Evolutionary conservation across 805 yeast genomes (phyloP), one percentile per base, ranked within the genome.

Genomic region (Myxozyma nipponensis): DNA sequence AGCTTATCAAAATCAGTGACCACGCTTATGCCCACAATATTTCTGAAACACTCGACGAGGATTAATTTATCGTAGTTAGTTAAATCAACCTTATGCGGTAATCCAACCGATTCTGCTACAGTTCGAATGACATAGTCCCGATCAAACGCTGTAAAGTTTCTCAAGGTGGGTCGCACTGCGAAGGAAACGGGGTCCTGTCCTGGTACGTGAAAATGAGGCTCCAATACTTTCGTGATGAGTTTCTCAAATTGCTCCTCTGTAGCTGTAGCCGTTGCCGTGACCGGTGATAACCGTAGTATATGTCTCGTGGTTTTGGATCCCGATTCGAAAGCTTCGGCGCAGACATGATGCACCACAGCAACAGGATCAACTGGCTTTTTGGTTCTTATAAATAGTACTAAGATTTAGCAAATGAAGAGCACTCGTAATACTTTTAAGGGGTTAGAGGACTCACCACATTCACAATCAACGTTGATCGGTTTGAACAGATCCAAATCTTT

Each of bases 1-100:
- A 77, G 75, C 56, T 73, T 69, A 21, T 77, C 81, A 61, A 79
- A 87, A 49, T 78, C 77, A 17, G 44, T 46, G 1, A 87, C 88
- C 4, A 89, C 91, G 57, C 93, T 75, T 78, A 87, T 81, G 4
- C 98, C 98, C 30, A 93, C 77, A 54, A 86, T 85, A 56, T 80
- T 84, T 70, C 55, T 91, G 70, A 83, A 91, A 64, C 96, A 86
- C 66, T 88, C 96, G 2, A 93, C 84, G 46, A 91, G 64, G 42
- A 93, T 78, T 59, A 93, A 71, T 63, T 83, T 82, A 54, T 90
- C 95, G 62, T 79, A 87, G 10, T 79, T 69, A 62, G 86, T 86
- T 66, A 93, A 75, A 64, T 89, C 95, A 15, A 93, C 95, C 32
- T 69, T 72, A 65, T 88, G 96, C 1, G 82, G 83, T 55, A 78